phyloP scores from a whole-genome alignment of 1,284 basidiomycete genomes.

The Sporisorium exsertum region DNA sequence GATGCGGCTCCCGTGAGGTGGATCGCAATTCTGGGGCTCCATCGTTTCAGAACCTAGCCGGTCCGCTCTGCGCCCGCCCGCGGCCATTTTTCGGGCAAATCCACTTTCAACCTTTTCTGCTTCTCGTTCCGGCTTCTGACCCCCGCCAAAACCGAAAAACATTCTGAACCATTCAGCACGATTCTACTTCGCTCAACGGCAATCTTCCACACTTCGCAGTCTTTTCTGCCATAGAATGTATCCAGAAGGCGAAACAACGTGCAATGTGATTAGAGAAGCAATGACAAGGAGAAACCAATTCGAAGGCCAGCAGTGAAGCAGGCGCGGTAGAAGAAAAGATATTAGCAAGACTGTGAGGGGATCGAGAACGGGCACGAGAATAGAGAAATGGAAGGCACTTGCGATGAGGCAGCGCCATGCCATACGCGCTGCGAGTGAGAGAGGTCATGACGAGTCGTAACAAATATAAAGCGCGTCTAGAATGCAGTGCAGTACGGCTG shows the following conservation, averaged over 20 bases:
- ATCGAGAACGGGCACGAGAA: background rate
- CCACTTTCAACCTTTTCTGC: background rate
- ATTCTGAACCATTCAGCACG: background rate
- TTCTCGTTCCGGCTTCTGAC: background rate
- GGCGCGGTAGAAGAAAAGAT: conserved; percentile 17
- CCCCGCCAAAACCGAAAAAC: background rate
- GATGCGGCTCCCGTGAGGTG: background rate
- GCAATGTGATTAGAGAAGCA: conserved; percentile 37
- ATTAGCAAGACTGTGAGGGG: conserved; percentile 32
- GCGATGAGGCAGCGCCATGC: background rate
- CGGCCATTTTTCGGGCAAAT: background rate
- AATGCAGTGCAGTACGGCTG: background rate
- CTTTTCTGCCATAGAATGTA: background rate
- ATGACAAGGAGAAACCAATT: conserved; percentile 18
- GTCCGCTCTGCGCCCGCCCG: background rate
- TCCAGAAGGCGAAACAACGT: background rate
- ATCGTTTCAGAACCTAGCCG: background rate
- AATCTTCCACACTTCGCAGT: background rate
- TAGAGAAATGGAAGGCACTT: background rate
- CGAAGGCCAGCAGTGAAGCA: conserved; percentile 10
- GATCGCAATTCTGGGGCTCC: background rate
- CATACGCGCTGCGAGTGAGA: background rate
- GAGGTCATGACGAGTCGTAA: conserved; percentile 9
- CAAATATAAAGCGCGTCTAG: background rate
- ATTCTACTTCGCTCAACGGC: background rate